Percentiles rank a stretch among this genome's conserved stretches.
phyloP scores from a whole-genome alignment of 1,139 yeast species.

The Groenewaldozyma sp. region DNA sequence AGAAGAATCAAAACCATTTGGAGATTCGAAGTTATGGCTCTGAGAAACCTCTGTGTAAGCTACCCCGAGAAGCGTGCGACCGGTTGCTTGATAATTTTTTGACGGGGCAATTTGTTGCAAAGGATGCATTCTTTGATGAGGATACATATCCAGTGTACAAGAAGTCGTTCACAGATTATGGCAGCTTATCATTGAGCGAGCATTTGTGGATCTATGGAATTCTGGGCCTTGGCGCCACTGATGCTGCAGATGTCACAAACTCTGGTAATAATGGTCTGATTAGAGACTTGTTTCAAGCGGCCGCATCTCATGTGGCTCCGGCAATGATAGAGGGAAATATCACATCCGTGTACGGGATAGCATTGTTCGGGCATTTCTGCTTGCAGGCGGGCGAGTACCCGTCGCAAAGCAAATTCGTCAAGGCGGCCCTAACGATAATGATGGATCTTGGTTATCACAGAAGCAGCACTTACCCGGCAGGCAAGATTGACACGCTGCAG shows the following conservation, averaged over 20 bases:
- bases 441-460: constrained; percentile 11
- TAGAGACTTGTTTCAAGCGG: constrained; percentile 10
- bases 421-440: constrained; percentile 9
- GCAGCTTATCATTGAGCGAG: constrained; percentile 7
- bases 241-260: no score
- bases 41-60: constrained; percentile 2
- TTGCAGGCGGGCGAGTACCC: constrained; percentile 11
- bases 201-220: constrained; percentile 9
- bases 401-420: constrained; percentile 10
- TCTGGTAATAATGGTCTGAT: constrained; percentile 6
- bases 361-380: constrained; percentile 11
- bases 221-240: constrained; percentile 11
- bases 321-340: constrained; percentile 10
- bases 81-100: constrained; percentile 4
- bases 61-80: constrained; percentile 10
- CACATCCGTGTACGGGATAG: constrained; percentile 9
- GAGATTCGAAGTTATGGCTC: constrained; percentile 7
- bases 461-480: background rate
- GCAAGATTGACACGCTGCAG: constrained; percentile 1
- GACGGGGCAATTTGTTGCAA: constrained; percentile 7
- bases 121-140: constrained; percentile 7
- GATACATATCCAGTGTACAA: constrained; percentile 8
- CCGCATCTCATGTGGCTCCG: constrained; percentile 11
- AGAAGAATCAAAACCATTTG: no score
- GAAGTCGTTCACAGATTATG: constrained; percentile 6